These are phyloP conservation scores for Phaseolus coccineus DNA, from an alignment of 331 rosid genomes.

Conservation along the genomic window DNA sequence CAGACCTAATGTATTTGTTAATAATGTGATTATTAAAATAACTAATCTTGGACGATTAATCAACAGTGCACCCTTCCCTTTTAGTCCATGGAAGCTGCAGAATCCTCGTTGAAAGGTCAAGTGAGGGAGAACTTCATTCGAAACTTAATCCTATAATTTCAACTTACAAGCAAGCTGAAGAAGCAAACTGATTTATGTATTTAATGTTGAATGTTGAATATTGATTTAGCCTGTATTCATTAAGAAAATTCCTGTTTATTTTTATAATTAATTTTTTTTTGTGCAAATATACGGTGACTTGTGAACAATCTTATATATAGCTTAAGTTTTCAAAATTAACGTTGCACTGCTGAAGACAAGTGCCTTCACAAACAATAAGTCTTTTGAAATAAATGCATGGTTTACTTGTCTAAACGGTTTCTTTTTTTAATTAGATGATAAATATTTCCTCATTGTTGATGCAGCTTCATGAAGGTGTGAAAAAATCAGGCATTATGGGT, in stretches of 20 bases:
- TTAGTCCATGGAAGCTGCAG: neutral
- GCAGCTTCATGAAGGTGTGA: slow-evolving; percentile 94
- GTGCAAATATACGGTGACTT: neutral
- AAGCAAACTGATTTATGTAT: slow-evolving; percentile 22
- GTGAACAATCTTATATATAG: neutral
- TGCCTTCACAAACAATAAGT: neutral
- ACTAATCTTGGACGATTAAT: slow-evolving; percentile 27
- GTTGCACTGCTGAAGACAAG: neutral
- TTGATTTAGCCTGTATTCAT: neutral
- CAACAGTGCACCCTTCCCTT: neutral
- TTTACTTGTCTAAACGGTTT: slow-evolving; percentile 1
- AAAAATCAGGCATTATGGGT: slow-evolving; percentile 99
- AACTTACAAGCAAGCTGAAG: neutral
- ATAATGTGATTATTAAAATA: neutral
- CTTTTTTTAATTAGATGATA: neutral
- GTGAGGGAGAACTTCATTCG: slow-evolving; percentile 15
- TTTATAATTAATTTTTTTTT: neutral
- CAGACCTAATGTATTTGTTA: neutral
- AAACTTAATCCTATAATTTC: slow-evolving; percentile 1
- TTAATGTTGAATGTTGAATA: neutral
- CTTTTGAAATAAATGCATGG: neutral
- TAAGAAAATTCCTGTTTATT: neutral
- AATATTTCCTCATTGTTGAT: slow-evolving; percentile 42
- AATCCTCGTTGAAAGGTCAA: neutral
- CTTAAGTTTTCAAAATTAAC: neutral